Evolutionary conservation across 345 rosid genomes (phyloP).

Genomic region (Citrus australasica): DNA sequence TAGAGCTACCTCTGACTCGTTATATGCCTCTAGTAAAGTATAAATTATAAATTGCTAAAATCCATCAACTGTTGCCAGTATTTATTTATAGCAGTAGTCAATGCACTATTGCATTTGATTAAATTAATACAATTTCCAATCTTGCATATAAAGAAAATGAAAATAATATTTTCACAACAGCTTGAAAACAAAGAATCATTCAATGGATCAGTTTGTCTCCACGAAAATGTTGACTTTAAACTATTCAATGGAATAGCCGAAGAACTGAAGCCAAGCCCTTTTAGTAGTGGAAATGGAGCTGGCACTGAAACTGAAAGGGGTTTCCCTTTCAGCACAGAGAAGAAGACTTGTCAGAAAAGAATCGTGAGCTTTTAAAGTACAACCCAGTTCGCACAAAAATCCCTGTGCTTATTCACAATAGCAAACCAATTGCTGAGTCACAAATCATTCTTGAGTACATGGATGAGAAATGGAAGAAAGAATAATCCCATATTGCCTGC

Average conservation of each 20-base stretch:
- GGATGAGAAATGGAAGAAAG: conserved; percentile 39
- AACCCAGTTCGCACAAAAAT: conserved; percentile 38
- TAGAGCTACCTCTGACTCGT: not conserved
- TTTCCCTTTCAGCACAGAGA: conserved; percentile 31
- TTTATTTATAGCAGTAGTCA: not conserved
- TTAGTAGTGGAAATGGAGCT: conserved; percentile 31
- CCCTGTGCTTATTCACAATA: conserved; percentile 44
- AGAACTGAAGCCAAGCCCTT: conserved; percentile 23
- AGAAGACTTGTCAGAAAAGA: conserved; percentile 32
- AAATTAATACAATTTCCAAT: not conserved
- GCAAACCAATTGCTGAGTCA: conserved; percentile 33
- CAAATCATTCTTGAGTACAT: conserved; percentile 37
- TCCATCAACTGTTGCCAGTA: not conserved
- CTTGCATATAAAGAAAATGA: not conserved
- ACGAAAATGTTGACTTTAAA: too few species aligned
- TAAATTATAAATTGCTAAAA: not conserved
- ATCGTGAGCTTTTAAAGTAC: conserved; percentile 31
- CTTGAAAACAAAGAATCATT: too few species aligned
- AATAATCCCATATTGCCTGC: conserved; percentile 31
- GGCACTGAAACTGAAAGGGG: conserved; percentile 37
- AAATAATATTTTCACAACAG: too few species aligned
- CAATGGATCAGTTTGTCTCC: too few species aligned
- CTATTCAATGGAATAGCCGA: not conserved
- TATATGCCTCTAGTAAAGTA: not conserved
- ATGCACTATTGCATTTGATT: not conserved